A percentile compares a stretch with the other conserved stretches of the same genome.
Evolutionary conservation across 768 basidiomycete genomes (phyloP).

Genomic region (Rubroboletus pulcherrimus): DNA sequence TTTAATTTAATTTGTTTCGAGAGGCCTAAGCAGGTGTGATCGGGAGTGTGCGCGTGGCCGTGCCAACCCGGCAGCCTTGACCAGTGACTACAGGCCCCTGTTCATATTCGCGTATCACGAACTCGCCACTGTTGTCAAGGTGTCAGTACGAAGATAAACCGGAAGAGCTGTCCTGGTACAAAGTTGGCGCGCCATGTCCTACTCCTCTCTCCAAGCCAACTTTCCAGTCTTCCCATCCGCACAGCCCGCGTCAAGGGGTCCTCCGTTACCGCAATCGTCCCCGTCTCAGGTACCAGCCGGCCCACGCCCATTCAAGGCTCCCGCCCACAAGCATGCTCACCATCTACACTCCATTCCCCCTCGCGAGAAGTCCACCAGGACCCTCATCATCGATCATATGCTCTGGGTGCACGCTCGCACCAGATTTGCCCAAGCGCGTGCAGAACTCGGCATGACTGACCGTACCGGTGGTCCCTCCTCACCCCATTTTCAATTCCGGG

Average conservation of each 20-base stretch:
- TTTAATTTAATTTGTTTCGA: background rate
- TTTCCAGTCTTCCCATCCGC: conserved; percentile 18
- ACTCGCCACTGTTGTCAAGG: background rate
- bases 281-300: conserved; percentile 13
- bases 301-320: conserved; percentile 50
- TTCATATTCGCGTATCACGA: conserved; percentile 1
- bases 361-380: conserved; percentile 83
- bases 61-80: background rate
- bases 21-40: background rate
- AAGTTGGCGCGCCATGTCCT: conserved; percentile 23
- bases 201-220: conserved; percentile 25
- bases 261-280: conserved; percentile 9
- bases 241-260: conserved; percentile 4
- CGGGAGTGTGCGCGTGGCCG: background rate
- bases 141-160: conserved; percentile 21
- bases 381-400: conserved; percentile 84
- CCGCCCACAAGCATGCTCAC: conserved; percentile 86
- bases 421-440: conserved; percentile 77
- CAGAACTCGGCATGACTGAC: conserved; percentile 84
- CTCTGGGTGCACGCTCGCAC: conserved; percentile 81
- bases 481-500: conserved; percentile 56
- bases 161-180: conserved; percentile 2
- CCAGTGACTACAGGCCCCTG: background rate
- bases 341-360: conserved; percentile 85
- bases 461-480: conserved; percentile 67